Conservation (phyloP, 176 grass and related monocot genomes). For the Triticum dicoccoides region DNA sequence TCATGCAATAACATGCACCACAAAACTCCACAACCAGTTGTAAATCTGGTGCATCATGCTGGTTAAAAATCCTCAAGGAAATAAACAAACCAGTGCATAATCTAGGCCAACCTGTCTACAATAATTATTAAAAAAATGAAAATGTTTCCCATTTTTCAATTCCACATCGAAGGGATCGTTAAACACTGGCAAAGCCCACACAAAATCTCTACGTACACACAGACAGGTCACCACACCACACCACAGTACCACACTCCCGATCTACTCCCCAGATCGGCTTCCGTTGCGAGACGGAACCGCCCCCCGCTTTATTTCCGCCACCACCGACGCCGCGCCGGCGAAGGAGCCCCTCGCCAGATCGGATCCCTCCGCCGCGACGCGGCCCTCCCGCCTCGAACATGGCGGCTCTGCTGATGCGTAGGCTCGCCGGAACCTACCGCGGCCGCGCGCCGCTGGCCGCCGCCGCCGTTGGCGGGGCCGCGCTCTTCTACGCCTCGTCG, state of each 20-base stretch:
- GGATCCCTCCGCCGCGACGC: conserved; percentile 21
- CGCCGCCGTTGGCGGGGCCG: conserved; percentile 45
- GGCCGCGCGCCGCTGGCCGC: conserved; percentile 43
- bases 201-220: background rate
- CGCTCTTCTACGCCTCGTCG: conserved; percentile 53
- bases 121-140: too few species aligned
- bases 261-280: background rate
- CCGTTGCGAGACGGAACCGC: background rate
- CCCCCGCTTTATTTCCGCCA: background rate
- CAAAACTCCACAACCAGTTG: too few species aligned
- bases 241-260: background rate
- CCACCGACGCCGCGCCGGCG: conserved; percentile 11
- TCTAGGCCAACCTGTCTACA: too few species aligned
- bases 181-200: background rate
- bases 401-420: conserved; percentile 67
- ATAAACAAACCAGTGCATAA: too few species aligned
- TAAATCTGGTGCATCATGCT: too few species aligned
- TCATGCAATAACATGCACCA: too few species aligned
- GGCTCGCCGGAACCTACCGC: conserved; percentile 46
- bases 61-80: too few species aligned
- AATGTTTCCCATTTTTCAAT: too few species aligned
- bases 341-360: conserved; percentile 28
- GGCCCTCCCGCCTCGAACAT: background rate
- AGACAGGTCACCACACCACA: background rate
- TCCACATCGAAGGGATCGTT: background rate